A percentile compares a stretch with the other conserved stretches of the same genome.
phyloP scores from a whole-genome alignment of 2,329 filamentous ascomycete genomes.

The Fusarium proliferatum region DNA sequence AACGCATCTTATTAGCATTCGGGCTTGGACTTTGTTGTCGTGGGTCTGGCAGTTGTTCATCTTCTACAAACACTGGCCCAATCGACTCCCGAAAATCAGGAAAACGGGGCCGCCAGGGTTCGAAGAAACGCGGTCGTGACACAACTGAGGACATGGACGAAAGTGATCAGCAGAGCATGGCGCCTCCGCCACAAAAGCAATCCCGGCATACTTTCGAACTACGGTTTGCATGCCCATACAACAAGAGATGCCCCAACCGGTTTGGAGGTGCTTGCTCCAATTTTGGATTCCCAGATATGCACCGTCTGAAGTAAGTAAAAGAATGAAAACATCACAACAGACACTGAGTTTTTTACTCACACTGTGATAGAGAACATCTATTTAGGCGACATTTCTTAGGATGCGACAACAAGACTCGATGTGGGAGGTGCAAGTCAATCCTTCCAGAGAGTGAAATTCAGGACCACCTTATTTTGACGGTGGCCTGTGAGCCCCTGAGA shows the following conservation, averaged over 20 bases:
- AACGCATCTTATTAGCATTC: not conserved
- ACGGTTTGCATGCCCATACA: not conserved
- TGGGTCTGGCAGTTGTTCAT: not conserved
- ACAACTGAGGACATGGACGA: not conserved
- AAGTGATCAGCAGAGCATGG: not conserved
- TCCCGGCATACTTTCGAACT: not conserved
- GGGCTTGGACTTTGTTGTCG: not conserved
- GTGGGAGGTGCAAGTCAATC: not conserved
- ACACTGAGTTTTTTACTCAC: not conserved
- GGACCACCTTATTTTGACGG: not conserved
- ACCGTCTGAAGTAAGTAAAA: not conserved
- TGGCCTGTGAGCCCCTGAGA: not conserved
- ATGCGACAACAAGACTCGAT: accelerated
- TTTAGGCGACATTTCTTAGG: not conserved
- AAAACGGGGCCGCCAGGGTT: not conserved
- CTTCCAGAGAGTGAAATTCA: not conserved
- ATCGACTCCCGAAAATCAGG: not conserved
- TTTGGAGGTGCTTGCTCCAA: not conserved
- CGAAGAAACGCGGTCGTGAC: not conserved
- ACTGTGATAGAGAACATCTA: not conserved
- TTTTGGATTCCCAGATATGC: not conserved
- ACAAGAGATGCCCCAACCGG: not conserved
- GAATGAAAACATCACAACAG: too few relatives aligned
- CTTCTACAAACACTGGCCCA: not conserved
- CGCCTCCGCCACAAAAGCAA: not conserved